These are phyloP conservation scores for Aspergillus affinis DNA, from an alignment of 495 filamentous ascomycete species.

Conservation along the genomic window DNA sequence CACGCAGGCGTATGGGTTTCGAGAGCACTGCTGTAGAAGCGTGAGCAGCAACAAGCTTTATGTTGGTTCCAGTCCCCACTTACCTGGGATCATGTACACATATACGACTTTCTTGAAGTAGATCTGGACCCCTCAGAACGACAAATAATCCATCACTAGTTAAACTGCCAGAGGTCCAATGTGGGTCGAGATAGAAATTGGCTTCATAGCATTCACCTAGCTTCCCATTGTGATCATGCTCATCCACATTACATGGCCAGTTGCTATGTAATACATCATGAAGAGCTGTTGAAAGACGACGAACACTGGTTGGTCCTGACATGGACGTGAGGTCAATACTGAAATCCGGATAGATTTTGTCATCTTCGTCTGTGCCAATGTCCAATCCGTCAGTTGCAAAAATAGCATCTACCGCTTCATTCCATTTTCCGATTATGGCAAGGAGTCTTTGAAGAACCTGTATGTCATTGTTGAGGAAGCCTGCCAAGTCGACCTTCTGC, in stretches of 20 bases:
- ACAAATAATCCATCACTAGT: slow-evolving; percentile 12
- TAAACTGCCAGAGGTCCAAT: slow-evolving; percentile 3
- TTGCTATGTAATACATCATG: slow-evolving; percentile 1
- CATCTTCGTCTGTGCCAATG: background rate
- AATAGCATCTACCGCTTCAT: too few species aligned
- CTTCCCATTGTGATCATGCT: slow-evolving; percentile 9
- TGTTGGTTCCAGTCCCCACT: background rate
- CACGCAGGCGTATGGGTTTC: slow-evolving; percentile 8
- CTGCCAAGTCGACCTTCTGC: too few species aligned
- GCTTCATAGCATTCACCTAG: slow-evolving; percentile 13
- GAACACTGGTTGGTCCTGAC: background rate
- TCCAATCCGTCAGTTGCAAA: too few species aligned
- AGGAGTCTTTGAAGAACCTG: too few species aligned
- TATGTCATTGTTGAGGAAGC: too few species aligned
- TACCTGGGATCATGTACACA: background rate
- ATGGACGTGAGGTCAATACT: background rate
- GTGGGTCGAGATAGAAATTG: slow-evolving; percentile 16
- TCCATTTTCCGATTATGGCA: too few species aligned
- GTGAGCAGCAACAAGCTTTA: background rate
- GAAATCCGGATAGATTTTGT: background rate
- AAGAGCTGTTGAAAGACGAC: background rate
- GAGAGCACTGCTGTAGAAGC: background rate
- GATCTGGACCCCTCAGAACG: slow-evolving; percentile 10
- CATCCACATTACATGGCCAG: slow-evolving; percentile 5
- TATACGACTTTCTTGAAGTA: slow-evolving; percentile 15